These are phyloP conservation scores for Phytophthora colocasiae DNA, from an alignment of 352 stramenopile species.

Conservation along the genomic window DNA sequence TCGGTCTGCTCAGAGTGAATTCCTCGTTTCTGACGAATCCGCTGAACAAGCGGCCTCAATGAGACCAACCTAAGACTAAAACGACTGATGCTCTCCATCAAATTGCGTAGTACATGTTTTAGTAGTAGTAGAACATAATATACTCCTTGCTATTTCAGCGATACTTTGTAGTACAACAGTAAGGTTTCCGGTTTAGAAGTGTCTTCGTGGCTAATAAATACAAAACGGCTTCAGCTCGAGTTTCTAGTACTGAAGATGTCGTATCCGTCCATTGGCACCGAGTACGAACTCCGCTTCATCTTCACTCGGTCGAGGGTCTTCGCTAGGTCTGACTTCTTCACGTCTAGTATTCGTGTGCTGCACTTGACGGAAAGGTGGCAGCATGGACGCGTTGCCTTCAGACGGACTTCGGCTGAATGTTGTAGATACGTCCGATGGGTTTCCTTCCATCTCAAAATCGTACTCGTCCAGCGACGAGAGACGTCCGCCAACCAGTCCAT, in stretches of 20 bases:
- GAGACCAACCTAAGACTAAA: slow-evolving; percentile 86
- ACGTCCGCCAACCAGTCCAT: slow-evolving; percentile 45
- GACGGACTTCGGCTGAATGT: slow-evolving; percentile 44
- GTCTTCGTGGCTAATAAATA: slow-evolving; percentile 43
- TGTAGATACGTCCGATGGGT: slow-evolving; percentile 47
- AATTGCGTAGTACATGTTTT: neutral
- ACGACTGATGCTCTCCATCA: slow-evolving; percentile 73
- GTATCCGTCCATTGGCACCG: slow-evolving; percentile 33
- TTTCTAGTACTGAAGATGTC: slow-evolving; percentile 31
- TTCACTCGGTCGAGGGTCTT: slow-evolving; percentile 42
- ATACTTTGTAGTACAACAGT: neutral
- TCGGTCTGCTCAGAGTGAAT: slow-evolving; percentile 79
- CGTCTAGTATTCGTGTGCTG: slow-evolving; percentile 58
- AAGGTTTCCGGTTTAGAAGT: neutral
- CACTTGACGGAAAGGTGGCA: slow-evolving; percentile 60
- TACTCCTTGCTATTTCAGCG: no score
- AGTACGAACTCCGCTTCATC: slow-evolving; percentile 44
- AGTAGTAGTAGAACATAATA: no score
- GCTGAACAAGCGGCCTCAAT: slow-evolving; percentile 88
- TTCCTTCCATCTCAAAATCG: slow-evolving; percentile 45
- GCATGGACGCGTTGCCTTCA: slow-evolving; percentile 30
- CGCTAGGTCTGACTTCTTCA: slow-evolving; percentile 47
- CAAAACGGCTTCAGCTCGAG: slow-evolving; percentile 15
- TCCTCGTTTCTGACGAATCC: slow-evolving; percentile 91
- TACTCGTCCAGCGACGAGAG: slow-evolving; percentile 78